Evolutionary conservation across 2,329 filamentous ascomycete genomes (phyloP), one percentile per base, ranked within the genome.

Genomic region (Kalaharituber pfeilii): DNA sequence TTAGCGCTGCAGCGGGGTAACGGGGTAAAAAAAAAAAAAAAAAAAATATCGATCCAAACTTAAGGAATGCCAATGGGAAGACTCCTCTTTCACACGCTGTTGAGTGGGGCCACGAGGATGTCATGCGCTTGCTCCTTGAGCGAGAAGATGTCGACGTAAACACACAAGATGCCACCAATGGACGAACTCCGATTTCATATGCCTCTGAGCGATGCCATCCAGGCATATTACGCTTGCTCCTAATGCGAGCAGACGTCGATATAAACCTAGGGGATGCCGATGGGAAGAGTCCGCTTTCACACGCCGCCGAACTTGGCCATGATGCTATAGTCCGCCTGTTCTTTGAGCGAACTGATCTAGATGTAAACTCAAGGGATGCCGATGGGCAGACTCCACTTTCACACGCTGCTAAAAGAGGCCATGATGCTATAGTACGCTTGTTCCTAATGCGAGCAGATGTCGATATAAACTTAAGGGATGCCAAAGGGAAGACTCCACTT

Each of bases 311-410:
- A n/a, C n/a, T n/a, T n/a, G n/a, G n/a, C 42, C n/a, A n/a, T n/a
- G n/a, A n/a, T n/a, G n/a, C n/a, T n/a, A n/a, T n/a, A n/a, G n/a
- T n/a, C n/a, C n/a, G 27, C 5, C 11, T 5, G 47, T 27, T 49
- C 22, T 45, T 51, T 5, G 8, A 25, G 26, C 11, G 7, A 15
- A 36, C 24, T 24, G 39, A 39, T n/a, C 29, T 22, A 27, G 33
- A 47, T 22, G 47, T 39, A 28, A 49, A 59, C 22, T 4, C 52
- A 13, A 52, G 39, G 15, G 57, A 58, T 47, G 47, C 7, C 11
- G 11, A 49, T 39, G 52, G 52, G 15, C 44, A 25, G 39, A 61
- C 59, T 20, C 57, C 59, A 50, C 29, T 61, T 24, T 50, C 30
- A 29, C 54, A 9, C 24, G 57, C 58, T 47, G 50, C 49, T 9